Conservation (phyloP, 1,139 yeast genomes). For the Kluyveromyces sp. region DNA sequence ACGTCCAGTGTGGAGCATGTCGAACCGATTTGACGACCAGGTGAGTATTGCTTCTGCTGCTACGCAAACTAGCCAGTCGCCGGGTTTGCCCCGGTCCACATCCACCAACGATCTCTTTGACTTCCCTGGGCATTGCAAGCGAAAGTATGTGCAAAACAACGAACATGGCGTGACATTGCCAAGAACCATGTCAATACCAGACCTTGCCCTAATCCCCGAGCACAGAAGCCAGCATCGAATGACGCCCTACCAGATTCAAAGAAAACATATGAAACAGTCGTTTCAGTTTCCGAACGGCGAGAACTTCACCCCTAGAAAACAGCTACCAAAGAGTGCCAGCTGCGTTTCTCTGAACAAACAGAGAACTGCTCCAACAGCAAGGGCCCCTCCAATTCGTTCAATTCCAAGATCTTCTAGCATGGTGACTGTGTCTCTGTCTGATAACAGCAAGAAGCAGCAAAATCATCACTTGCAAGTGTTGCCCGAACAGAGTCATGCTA, state of each 20-base stretch:
- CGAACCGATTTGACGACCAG: background rate
- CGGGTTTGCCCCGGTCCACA: constrained; percentile 16
- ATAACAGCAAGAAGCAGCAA: background rate
- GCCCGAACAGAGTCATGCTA: background rate
- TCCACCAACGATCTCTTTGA: constrained; percentile 20
- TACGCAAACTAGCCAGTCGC: background rate
- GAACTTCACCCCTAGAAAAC: constrained; percentile 26
- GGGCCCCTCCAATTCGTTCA: constrained; percentile 3
- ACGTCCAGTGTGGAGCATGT: background rate
- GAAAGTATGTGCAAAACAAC: constrained; percentile 1
- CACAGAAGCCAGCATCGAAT: constrained; percentile 1
- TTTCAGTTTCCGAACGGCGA: constrained; percentile 32
- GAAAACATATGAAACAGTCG: constrained; percentile 23
- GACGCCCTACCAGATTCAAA: constrained; percentile 27
- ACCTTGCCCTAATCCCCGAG: constrained; percentile 11
- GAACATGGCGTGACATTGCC: constrained; percentile 3
- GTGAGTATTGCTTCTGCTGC: background rate
- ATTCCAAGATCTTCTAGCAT: constrained; percentile 11
- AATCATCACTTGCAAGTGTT: background rate
- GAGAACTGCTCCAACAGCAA: background rate
- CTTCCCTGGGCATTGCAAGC: constrained; percentile 13
- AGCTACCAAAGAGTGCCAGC: constrained; percentile 7
- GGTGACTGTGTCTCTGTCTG: constrained; percentile 1
- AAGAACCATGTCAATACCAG: constrained; percentile 1
- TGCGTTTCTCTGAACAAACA: constrained; percentile 4